Conservation (phyloP, 257 asterid genomes). For the Parsonsia alboflavescens region DNA sequence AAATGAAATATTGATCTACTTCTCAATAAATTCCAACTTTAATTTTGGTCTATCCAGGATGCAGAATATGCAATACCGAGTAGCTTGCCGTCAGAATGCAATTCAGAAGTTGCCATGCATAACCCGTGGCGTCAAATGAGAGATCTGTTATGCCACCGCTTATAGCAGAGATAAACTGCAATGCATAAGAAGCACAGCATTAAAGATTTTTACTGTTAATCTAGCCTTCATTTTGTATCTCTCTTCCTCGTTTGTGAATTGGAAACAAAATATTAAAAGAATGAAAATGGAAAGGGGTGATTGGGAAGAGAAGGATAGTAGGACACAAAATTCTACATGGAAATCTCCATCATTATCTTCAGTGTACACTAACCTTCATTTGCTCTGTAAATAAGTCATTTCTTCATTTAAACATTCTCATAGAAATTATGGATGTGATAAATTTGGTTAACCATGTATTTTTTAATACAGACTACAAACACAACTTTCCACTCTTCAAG, state of each 20-base stretch:
- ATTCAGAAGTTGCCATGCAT: constrained; percentile 40
- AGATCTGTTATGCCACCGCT: constrained; percentile 49
- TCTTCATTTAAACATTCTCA: neutral
- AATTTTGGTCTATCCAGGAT: neutral
- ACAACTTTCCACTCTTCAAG: neutral
- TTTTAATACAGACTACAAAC: neutral
- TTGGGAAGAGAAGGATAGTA: neutral
- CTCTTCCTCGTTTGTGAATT: neutral
- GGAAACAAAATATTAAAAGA: neutral
- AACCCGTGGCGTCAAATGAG: constrained; percentile 37
- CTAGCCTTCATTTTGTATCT: neutral
- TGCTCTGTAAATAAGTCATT: neutral
- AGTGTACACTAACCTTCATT: neutral
- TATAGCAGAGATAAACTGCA: constrained; percentile 42
- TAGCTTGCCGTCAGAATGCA: constrained; percentile 48
- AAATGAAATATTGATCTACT: no score
- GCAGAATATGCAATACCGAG: constrained; percentile 30
- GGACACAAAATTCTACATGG: neutral
- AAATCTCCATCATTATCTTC: neutral
- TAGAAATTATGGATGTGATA: neutral
- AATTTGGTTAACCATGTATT: neutral
- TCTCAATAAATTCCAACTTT: neutral
- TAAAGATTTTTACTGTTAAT: neutral
- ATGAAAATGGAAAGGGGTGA: neutral
- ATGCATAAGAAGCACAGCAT: neutral